phyloP scores from a whole-genome alignment of 129 eudicot species.

The Sambucus nigra region DNA sequence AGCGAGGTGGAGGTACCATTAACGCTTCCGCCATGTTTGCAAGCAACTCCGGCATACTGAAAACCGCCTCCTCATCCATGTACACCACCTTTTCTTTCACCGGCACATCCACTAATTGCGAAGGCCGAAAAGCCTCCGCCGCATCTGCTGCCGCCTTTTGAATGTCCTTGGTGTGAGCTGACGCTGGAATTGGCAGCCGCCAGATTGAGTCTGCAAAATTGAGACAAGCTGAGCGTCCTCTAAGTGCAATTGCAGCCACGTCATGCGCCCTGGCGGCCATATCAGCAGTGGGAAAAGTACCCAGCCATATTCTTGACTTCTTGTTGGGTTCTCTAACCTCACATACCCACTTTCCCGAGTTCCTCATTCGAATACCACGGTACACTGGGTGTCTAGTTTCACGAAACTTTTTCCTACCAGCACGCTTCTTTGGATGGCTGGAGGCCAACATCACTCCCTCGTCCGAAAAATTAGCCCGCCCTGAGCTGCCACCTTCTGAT shows the following conservation, averaged over 20 bases:
- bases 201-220: neutral
- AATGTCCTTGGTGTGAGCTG: neutral
- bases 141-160: slow-evolving; percentile 1
- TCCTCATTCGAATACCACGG: slow-evolving; percentile 12
- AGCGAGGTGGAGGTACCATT: slow-evolving; percentile 29
- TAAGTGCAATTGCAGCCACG: slow-evolving; percentile 14
- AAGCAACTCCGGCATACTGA: slow-evolving; percentile 28
- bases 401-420: slow-evolving; percentile 15
- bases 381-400: slow-evolving; percentile 18
- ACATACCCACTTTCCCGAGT: slow-evolving; percentile 18
- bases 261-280: slow-evolving; percentile 21
- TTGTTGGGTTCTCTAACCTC: slow-evolving; percentile 18
- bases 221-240: slow-evolving; percentile 4
- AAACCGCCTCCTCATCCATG: slow-evolving; percentile 25
- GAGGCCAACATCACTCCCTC: slow-evolving; percentile 12
- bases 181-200: neutral
- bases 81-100: neutral
- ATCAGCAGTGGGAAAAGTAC: slow-evolving; percentile 26
- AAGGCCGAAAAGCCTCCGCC: neutral
- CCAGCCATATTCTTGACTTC: slow-evolving; percentile 42
- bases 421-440: slow-evolving; percentile 13
- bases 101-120: too few relatives aligned
- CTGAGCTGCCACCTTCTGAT: neutral
- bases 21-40: slow-evolving; percentile 29
- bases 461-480: slow-evolving; percentile 2